Evolutionary conservation across 331 rosid genomes (phyloP).

Genomic region (Quercus lobata): DNA sequence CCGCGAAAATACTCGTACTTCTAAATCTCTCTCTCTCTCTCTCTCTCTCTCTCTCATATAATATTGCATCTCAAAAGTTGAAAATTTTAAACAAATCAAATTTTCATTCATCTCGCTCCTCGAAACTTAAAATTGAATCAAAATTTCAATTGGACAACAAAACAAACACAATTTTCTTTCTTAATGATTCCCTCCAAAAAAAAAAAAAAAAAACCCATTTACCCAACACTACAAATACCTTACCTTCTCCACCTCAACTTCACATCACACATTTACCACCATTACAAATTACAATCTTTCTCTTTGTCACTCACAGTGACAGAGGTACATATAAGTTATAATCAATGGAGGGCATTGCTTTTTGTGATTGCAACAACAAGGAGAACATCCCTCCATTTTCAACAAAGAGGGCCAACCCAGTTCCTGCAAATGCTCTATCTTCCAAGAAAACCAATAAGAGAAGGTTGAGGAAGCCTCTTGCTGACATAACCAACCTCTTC

Average conservation of each 20-base stretch:
- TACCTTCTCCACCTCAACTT: slow-evolving; percentile 17
- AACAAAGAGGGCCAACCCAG: background rate
- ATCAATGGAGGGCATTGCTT: slow-evolving; percentile 5
- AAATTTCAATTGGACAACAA: background rate
- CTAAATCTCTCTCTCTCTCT: background rate
- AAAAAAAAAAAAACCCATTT: background rate
- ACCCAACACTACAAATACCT: background rate
- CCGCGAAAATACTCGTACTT: background rate
- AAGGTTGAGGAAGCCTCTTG: slow-evolving; percentile 25
- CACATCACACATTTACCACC: background rate
- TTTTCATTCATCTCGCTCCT: background rate
- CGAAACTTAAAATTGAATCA: background rate
- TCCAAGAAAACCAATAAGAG: slow-evolving; percentile 29
- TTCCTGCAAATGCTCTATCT: slow-evolving; percentile 3
- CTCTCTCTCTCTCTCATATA: background rate
- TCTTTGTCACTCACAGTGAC: background rate
- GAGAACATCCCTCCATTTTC: slow-evolving; percentile 21
- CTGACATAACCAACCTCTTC: slow-evolving; percentile 28
- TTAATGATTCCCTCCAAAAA: background rate
- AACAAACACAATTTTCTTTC: background rate
- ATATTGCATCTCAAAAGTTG: too few relatives aligned
- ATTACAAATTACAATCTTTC: slow-evolving; percentile 6
- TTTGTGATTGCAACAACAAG: slow-evolving; percentile 13
- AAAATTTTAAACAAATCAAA: background rate
- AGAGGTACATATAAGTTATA: background rate